Evolutionary conservation across 169 alveolate species (phyloP).

Genomic region (Cryptosporidium muris): DNA sequence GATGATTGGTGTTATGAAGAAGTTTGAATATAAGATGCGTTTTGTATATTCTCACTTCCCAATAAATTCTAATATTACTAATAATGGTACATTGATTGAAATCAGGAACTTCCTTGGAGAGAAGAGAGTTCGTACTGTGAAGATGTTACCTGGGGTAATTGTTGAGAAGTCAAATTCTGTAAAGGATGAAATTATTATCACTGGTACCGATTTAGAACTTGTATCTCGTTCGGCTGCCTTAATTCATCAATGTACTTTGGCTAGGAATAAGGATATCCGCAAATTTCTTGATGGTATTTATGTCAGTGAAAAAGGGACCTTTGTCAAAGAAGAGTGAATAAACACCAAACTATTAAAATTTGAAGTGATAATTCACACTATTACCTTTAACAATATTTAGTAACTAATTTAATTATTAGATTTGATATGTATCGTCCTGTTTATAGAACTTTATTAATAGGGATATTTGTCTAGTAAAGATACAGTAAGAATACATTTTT

Average conservation of each 20-base stretch:
- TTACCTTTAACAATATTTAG: not conserved
- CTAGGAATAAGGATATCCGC: conserved; percentile 98
- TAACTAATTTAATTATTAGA: too few species aligned
- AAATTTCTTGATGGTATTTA: conserved; percentile 99
- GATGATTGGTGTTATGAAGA: conserved; percentile 97
- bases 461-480: too few species aligned
- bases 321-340: conserved; percentile 84
- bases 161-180: conserved; percentile 90
- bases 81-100: conserved; percentile 94
- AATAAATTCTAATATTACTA: conserved; percentile 93
- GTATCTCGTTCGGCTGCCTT: conserved; percentile 98
- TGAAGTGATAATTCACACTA: not conserved
- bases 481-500: too few species aligned
- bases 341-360: not conserved
- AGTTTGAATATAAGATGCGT: conserved; percentile 98
- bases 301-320: conserved; percentile 94
- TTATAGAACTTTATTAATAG: too few species aligned
- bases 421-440: too few species aligned
- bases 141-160: conserved; percentile 92
- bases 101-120: conserved; percentile 99
- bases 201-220: conserved; percentile 96
- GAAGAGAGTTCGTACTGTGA: conserved; percentile 93
- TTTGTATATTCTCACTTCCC: conserved; percentile 99
- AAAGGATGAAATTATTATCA: conserved; percentile 96
- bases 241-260: conserved; percentile 96